A percentile compares a stretch with the other conserved stretches of the same genome.
phyloP scores from a whole-genome alignment of 495 filamentous ascomycete genomes.

The Platismatia glauca region DNA sequence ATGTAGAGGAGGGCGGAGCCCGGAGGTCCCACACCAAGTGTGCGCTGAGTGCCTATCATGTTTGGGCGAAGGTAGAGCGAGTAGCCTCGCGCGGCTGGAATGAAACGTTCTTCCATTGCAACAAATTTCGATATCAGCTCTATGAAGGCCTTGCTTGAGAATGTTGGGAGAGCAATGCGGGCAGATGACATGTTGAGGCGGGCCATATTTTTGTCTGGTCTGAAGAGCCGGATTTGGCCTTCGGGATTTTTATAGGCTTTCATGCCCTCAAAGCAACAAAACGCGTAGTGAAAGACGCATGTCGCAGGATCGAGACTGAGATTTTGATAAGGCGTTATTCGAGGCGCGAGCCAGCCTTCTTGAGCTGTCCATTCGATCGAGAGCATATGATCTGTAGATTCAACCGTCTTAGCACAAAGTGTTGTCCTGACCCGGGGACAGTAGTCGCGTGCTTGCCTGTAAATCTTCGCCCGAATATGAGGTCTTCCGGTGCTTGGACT shows the following conservation, averaged over 20 bases:
- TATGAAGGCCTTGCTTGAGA: constrained; percentile 60
- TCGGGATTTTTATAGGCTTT: constrained; percentile 85
- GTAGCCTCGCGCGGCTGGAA: constrained; percentile 73
- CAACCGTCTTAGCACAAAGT: constrained; percentile 1
- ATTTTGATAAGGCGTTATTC: constrained; percentile 90
- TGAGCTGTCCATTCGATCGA: constrained; percentile 83
- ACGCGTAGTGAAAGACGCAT: constrained; percentile 97
- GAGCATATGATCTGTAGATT: constrained; percentile 81
- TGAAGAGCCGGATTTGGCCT: constrained; percentile 74
- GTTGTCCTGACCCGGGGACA: not conserved
- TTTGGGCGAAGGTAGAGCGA: constrained; percentile 91
- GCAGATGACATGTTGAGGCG: constrained; percentile 81
- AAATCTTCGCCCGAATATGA: constrained; percentile 82
- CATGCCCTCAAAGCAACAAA: constrained; percentile 97
- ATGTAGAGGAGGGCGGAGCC: constrained; percentile 86
- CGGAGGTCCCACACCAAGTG: constrained; percentile 82
- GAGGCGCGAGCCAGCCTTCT: constrained; percentile 69
- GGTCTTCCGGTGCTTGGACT: constrained; percentile 60
- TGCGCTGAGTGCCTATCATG: constrained; percentile 92
- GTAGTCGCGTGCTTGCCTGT: constrained; percentile 50
- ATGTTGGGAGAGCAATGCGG: constrained; percentile 83
- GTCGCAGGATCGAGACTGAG: constrained; percentile 91
- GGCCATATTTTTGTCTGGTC: constrained; percentile 94
- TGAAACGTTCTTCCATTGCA: constrained; percentile 76
- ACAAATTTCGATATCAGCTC: constrained; percentile 72